Evolutionary conservation across 225 moss, liverwort and hornwort genomes (phyloP), one percentile per base, ranked within the genome.

Genomic region (Polytrichum commune): DNA sequence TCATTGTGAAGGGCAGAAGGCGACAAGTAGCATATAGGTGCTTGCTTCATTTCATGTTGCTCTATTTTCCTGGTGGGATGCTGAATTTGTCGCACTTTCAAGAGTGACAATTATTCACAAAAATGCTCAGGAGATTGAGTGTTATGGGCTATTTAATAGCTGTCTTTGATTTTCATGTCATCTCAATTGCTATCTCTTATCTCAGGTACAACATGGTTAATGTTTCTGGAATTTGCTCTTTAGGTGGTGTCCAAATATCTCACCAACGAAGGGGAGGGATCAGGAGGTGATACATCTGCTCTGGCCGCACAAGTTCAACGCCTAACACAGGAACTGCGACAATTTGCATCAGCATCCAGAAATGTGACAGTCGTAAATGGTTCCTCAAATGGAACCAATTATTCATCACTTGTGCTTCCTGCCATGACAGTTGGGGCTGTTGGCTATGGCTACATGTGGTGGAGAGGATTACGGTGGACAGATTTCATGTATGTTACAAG

Each of bases 401-500:
- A 82, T 54, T 69, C 74, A 20, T 82, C 86, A 46, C 23, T 80
- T 18, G 72, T 80, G 62, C 66, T 86, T 22, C 86, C 86, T n/a
- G 64, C 70, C 20, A 80, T 74, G 54, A 74, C 79, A 24, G 54
- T 86, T 20, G 83, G 83, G 8, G 73, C 62, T 25, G 72, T 83
- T 6, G 86, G 86, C 16, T 86, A 83, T 54, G 83, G 82, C 53
- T 86, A 86, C 29, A 70, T 86, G 54, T 80, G 77, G 74, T 86
- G 86, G 86, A 86, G 70, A 70, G 86, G 86, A 23, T 72, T 86
- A 20, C 73, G 63, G 20, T 79, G 82, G 79, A 77, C 79, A n/a
- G 80, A 83, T 60, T 79, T 86, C 60, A 86, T 86, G 86, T 86
- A 86, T 61, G 86, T 86, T n/a, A 86, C 86, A 19, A 72, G 80